These are phyloP conservation scores for Dactylellina parvicollis DNA, from an alignment of 2,329 filamentous ascomycete genomes.

Conservation along the genomic window DNA sequence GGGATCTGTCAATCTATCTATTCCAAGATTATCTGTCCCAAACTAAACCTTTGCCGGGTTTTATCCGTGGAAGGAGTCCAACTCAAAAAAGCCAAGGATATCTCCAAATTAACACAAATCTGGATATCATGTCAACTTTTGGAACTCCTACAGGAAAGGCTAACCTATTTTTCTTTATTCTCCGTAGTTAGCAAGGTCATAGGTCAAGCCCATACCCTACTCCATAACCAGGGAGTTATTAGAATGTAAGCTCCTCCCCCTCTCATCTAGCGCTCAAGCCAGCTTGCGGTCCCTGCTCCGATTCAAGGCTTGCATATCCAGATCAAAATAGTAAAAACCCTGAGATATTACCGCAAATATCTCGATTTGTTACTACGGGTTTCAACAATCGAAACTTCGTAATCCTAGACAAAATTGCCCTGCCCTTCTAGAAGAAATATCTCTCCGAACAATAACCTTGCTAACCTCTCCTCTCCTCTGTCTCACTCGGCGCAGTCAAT, in stretches of 20 bases:
- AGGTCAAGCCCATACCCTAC: conserved; percentile 82
- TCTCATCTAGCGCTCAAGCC: background rate
- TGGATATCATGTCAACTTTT: conserved; percentile 17
- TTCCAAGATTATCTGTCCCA: background rate
- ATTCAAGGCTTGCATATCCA: background rate
- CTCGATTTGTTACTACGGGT: background rate
- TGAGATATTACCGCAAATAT: conserved; percentile 25
- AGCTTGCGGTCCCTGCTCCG: background rate
- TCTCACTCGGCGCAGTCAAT: conserved; percentile 31
- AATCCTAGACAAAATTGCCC: background rate
- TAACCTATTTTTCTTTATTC: conserved; percentile 23
- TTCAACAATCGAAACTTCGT: background rate
- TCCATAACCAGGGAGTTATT: conserved; percentile 79
- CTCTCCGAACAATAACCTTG: conserved; percentile 13
- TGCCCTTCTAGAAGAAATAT: conserved; percentile 15
- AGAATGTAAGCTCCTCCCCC: conserved; percentile 61
- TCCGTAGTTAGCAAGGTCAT: conserved; percentile 67
- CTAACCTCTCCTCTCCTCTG: conserved; percentile 17
- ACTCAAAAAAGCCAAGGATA: conserved; percentile 34
- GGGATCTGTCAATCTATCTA: conserved; percentile 1
- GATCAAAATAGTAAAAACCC: background rate
- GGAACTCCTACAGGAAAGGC: conserved; percentile 2
- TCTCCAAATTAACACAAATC: conserved; percentile 3
- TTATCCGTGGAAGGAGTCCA: conserved; percentile 24
- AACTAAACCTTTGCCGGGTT: conserved; percentile 22